Evolutionary conservation across 495 filamentous ascomycete species (phyloP).

Genomic region (Recurvomyces mirabilis): DNA sequence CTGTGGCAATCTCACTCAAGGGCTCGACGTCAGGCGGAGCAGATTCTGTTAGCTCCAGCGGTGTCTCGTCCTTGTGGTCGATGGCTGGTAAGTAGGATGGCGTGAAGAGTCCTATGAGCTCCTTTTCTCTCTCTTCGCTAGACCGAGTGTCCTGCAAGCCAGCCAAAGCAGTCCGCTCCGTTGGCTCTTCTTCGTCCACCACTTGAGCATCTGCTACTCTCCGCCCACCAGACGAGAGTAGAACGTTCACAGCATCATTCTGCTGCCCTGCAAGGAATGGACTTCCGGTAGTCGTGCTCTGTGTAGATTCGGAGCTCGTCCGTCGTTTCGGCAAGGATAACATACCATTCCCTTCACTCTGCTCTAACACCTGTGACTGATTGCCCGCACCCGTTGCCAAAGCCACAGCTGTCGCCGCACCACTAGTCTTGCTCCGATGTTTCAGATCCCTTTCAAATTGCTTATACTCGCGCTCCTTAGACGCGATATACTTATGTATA

Average conservation of each 20-base stretch:
- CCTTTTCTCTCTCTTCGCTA: constrained; percentile 15
- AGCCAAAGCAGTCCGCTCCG: constrained; percentile 1
- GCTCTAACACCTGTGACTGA: not conserved
- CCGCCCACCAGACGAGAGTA: not conserved
- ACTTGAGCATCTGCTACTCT: not conserved
- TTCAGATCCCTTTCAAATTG: constrained; percentile 16
- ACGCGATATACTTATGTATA: constrained; percentile 20
- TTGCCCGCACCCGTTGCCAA: too few relatives aligned
- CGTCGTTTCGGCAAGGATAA: not conserved
- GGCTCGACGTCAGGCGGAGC: constrained; percentile 9
- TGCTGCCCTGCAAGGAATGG: not conserved
- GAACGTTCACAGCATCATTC: not conserved
- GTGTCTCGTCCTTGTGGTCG: constrained; percentile 7
- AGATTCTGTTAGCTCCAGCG: constrained; percentile 4
- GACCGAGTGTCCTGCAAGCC: constrained; percentile 3
- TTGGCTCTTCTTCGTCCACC: constrained; percentile 1
- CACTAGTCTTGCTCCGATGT: not conserved
- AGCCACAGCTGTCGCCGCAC: not conserved
- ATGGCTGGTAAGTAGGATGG: constrained; percentile 14
- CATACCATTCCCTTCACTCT: not conserved
- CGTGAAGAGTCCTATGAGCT: constrained; percentile 20
- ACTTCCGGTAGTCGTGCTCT: not conserved
- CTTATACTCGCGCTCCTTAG: constrained; percentile 21
- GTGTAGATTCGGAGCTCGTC: constrained; percentile 3
- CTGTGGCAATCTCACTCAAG: too few relatives aligned